Evolutionary conservation across 768 basidiomycete genomes (phyloP).

Genomic region (Russula sp.): DNA sequence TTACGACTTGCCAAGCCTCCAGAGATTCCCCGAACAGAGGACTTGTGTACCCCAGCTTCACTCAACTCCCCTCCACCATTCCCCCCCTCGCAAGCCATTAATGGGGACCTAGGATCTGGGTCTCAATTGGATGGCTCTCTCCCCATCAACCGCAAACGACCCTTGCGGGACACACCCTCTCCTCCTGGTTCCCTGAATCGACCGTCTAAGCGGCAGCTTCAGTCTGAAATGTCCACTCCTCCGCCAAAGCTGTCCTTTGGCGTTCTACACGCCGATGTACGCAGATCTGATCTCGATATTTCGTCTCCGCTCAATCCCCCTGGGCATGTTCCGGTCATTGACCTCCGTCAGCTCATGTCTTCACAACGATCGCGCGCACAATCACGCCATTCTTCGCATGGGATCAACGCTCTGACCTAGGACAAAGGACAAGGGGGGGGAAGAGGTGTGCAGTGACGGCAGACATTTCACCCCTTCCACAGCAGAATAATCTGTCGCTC

Average conservation of each 20-base stretch:
- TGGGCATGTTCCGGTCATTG: constrained; percentile 33
- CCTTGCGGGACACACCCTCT: background rate
- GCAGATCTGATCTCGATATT: constrained; percentile 23
- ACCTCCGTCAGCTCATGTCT: constrained; percentile 37
- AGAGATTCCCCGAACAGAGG: constrained; percentile 1
- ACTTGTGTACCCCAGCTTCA: background rate
- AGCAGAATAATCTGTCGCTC: constrained; percentile 29
- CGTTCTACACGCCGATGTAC: background rate
- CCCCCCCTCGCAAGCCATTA: constrained; percentile 7
- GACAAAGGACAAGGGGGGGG: background rate
- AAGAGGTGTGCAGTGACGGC: constrained; percentile 6
- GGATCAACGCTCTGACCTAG: constrained; percentile 13
- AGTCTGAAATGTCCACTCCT: background rate
- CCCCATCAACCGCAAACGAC: background rate
- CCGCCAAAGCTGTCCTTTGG: background rate
- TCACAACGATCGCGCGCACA: constrained; percentile 32
- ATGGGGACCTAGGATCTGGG: background rate
- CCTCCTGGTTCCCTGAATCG: background rate
- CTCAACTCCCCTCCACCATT: constrained; percentile 11
- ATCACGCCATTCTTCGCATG: constrained; percentile 28
- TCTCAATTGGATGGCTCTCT: background rate
- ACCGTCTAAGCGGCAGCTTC: background rate
- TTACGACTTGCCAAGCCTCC: constrained; percentile 11
- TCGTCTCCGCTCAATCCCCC: constrained; percentile 25
- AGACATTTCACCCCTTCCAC: constrained; percentile 27